phyloP scores from a whole-genome alignment of 1,284 basidiomycete species.

The Neonothopanus nambi region DNA sequence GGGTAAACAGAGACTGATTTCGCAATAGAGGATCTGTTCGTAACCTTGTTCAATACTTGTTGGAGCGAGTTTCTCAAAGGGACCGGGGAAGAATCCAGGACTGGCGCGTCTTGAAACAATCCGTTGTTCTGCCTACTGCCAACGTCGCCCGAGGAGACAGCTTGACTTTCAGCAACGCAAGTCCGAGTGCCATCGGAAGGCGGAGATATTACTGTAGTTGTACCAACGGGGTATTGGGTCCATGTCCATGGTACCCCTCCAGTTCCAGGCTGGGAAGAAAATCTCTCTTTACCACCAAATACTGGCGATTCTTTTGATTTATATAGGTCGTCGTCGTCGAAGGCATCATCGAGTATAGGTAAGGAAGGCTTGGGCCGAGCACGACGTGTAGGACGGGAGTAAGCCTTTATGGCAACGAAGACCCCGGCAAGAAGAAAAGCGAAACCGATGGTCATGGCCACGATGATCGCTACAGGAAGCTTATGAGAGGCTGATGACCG shows the following conservation, averaged over 20 bases:
- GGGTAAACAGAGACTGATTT: conserved; percentile 57
- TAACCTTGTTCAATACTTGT: conserved; percentile 61
- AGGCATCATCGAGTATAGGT: conserved; percentile 62
- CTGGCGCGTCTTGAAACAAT: too few relatives aligned
- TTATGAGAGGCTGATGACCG: conserved; percentile 17
- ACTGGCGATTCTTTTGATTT: conserved; percentile 62
- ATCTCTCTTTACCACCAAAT: conserved; percentile 71
- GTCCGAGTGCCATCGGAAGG: neutral
- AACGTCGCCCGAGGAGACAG: neutral
- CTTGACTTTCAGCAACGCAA: too few relatives aligned
- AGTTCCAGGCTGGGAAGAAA: conserved; percentile 46
- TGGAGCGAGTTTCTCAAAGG: neutral
- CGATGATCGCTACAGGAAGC: conserved; percentile 44
- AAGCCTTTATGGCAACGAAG: conserved; percentile 48
- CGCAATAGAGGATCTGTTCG: conserved; percentile 61
- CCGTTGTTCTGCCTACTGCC: neutral
- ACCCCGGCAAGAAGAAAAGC: conserved; percentile 56
- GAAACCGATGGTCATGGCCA: conserved; percentile 60
- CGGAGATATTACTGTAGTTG: conserved; percentile 15
- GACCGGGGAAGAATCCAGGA: too few relatives aligned
- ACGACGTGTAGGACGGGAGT: conserved; percentile 47
- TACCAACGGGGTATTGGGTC: conserved; percentile 50
- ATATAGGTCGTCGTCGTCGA: conserved; percentile 41
- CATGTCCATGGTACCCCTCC: conserved; percentile 57
- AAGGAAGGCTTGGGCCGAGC: conserved; percentile 63